Conservation (phyloP, 306 rosid species). For the cucumber (Cucumis sativus) region DNA sequence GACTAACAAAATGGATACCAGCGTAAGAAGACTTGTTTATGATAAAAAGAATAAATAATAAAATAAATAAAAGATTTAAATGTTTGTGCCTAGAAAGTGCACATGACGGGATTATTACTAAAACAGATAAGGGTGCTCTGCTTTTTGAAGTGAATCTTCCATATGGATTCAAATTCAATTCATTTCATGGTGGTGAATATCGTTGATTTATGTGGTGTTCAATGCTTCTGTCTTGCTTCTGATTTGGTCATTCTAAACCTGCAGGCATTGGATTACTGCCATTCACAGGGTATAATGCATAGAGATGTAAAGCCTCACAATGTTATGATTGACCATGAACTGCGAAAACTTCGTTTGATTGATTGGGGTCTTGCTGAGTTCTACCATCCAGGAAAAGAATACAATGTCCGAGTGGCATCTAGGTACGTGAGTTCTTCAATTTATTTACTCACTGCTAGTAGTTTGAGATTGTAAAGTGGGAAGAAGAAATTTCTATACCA, state of each 20-base stretch:
- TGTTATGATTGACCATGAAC: constrained; percentile 39
- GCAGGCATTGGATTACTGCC: constrained; percentile 37
- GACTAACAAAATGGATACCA: background rate
- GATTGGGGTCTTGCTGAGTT: constrained; percentile 45
- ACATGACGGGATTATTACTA: background rate
- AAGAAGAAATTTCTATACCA: background rate
- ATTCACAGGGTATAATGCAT: constrained; percentile 40
- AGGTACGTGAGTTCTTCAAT: constrained; percentile 10
- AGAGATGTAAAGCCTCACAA: constrained; percentile 42
- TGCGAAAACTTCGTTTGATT: constrained; percentile 34
- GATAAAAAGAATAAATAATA: too few species aligned
- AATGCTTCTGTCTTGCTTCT: background rate
- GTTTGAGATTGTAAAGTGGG: background rate
- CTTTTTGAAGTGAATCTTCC: background rate
- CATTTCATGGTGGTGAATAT: background rate
- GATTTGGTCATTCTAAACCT: background rate
- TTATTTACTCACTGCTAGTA: background rate
- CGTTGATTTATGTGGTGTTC: background rate
- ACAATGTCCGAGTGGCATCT: constrained; percentile 38
- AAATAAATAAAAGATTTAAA: background rate
- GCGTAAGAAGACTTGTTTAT: background rate
- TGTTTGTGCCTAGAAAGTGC: background rate
- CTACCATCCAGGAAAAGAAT: constrained; percentile 39
- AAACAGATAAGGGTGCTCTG: background rate
- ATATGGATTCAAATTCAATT: background rate